Conservation (phyloP, 2,329 filamentous ascomycete genomes). For the Pochonia chlamydosporia region DNA sequence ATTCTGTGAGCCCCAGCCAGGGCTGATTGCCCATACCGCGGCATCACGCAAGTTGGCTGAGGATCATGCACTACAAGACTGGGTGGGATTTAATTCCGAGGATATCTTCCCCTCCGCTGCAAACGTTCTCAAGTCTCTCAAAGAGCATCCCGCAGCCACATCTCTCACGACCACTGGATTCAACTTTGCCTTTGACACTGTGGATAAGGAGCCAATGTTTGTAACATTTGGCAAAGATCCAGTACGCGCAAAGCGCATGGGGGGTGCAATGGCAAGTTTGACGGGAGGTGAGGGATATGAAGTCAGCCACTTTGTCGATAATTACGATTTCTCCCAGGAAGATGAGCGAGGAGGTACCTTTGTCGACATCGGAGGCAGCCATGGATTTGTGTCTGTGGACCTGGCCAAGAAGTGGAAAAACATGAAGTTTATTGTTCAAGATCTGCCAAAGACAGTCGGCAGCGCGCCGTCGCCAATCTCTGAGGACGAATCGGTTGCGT, state of each 20-base stretch:
- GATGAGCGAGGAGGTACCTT: constrained; percentile 40
- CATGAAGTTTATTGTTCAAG: constrained; percentile 51
- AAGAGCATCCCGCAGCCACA: constrained; percentile 39
- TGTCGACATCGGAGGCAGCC: constrained; percentile 54
- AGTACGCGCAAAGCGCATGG: constrained; percentile 43
- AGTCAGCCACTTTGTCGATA: constrained; percentile 44
- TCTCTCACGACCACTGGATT: constrained; percentile 44
- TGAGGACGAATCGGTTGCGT: constrained; percentile 30
- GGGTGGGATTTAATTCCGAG: constrained; percentile 50
- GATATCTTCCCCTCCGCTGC: constrained; percentile 46
- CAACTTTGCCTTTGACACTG: constrained; percentile 43
- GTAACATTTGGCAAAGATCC: constrained; percentile 44
- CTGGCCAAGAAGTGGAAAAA: constrained; percentile 44
- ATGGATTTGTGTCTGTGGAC: constrained; percentile 51
- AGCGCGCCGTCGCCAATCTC: constrained; percentile 38
- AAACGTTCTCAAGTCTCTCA: constrained; percentile 39
- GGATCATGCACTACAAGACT: constrained; percentile 42
- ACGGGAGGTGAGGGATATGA: constrained; percentile 53
- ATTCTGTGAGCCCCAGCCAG: constrained; percentile 46
- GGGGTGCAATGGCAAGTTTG: constrained; percentile 48
- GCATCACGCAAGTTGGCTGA: constrained; percentile 45
- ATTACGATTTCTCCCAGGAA: constrained; percentile 46
- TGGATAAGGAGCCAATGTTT: constrained; percentile 48
- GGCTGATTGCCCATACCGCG: constrained; percentile 49
- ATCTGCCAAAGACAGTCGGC: constrained; percentile 42